phyloP scores from a whole-genome alignment of 1,284 basidiomycete genomes.

The Stereum hirsutum region DNA sequence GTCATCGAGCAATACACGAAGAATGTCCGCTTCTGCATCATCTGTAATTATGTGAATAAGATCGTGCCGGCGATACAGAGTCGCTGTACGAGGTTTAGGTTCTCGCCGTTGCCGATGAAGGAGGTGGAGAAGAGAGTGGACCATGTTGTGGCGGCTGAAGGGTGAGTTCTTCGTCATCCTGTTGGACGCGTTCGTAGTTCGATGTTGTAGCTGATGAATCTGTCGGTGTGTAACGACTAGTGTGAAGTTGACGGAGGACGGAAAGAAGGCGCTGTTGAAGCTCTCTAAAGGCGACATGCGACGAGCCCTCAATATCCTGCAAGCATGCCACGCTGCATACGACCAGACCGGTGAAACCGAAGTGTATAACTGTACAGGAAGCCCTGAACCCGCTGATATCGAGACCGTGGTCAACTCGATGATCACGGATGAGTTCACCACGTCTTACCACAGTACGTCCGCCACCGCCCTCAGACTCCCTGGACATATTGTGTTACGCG shows the following conservation, averaged over 20 bases:
- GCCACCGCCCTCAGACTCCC: conserved; percentile 9
- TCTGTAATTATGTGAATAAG: conserved; percentile 99
- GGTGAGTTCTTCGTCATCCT: conserved; percentile 37
- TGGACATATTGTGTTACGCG: too few species aligned
- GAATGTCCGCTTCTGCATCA: conserved; percentile 98
- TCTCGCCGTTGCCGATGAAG: conserved; percentile 84
- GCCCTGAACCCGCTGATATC: conserved; percentile 91
- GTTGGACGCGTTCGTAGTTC: too few species aligned
- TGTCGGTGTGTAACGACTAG: conserved; percentile 29
- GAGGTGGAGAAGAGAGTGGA: conserved; percentile 84
- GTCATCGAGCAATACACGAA: conserved; percentile 99
- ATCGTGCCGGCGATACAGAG: conserved; percentile 98
- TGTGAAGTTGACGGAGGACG: conserved; percentile 81
- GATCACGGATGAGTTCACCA: conserved; percentile 95
- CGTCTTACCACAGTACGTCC: conserved; percentile 73
- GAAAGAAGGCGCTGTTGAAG: conserved; percentile 84
- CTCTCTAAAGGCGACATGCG: conserved; percentile 98
- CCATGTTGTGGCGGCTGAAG: conserved; percentile 78
- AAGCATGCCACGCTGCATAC: conserved; percentile 97
- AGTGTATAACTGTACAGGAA: conserved; percentile 95
- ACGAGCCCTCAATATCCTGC: conserved; percentile 89
- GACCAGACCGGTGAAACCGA: conserved; percentile 83
- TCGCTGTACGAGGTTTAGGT: conserved; percentile 95
- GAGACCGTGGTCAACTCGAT: conserved; percentile 91
- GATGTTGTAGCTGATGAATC: background rate